Evolutionary conservation across 2,329 filamentous ascomycete species (phyloP).

Genomic region (Cucurbitaria berberidis): DNA sequence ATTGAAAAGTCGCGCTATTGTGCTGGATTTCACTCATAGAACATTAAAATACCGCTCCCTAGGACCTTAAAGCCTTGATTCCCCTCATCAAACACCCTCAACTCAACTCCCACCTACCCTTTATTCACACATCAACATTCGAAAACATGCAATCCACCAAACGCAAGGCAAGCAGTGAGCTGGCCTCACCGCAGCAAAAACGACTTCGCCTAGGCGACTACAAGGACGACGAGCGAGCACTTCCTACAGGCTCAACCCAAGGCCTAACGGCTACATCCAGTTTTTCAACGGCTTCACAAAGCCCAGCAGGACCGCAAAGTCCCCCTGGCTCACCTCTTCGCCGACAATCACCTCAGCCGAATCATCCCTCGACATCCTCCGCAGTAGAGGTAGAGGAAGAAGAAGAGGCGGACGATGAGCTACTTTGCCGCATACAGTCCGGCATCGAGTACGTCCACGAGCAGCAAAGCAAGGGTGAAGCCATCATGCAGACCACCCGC

Average conservation of each 20-base stretch:
- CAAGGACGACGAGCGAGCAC: neutral
- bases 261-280: neutral
- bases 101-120: neutral
- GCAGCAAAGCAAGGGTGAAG: neutral
- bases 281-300: neutral
- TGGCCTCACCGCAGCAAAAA: neutral
- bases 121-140: neutral
- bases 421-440: slow-evolving; percentile 8
- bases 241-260: neutral
- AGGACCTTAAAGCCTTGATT: neutral
- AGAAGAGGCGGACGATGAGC: neutral
- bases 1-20: neutral
- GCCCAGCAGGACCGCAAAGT: neutral
- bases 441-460: slow-evolving; percentile 5
- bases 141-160: neutral
- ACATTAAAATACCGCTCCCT: neutral
- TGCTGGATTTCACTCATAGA: neutral
- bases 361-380: neutral
- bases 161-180: neutral
- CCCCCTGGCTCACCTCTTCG: neutral
- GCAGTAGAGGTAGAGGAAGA: neutral
- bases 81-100: neutral
- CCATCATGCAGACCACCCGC: slow-evolving; percentile 10
- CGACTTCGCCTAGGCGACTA: neutral
- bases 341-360: neutral